phyloP scores from a whole-genome alignment of 352 stramenopile genomes.

The Phytophthora niederhauseri region DNA sequence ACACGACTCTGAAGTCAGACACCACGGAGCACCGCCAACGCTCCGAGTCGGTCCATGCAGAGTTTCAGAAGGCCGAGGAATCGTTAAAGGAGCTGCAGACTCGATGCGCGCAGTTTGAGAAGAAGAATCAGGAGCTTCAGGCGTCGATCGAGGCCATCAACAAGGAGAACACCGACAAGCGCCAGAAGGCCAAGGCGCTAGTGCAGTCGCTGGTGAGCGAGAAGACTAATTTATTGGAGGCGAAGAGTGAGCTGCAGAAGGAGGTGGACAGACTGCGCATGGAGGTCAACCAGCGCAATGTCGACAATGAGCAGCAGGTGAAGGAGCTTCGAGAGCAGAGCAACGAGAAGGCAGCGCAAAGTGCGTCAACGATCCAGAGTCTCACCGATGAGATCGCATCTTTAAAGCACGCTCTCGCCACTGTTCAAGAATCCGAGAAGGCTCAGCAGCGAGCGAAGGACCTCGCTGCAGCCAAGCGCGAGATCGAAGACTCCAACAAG shows the following conservation, averaged over 20 bases:
- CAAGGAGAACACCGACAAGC: conserved; percentile 69
- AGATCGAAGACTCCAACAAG: conserved; percentile 85
- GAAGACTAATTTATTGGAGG: conserved; percentile 59
- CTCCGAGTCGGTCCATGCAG: conserved; percentile 43
- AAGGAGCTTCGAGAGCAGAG: conserved; percentile 69
- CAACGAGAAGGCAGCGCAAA: conserved; percentile 54
- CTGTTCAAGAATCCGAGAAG: conserved; percentile 73
- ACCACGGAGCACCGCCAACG: conserved; percentile 51
- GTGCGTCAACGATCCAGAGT: conserved; percentile 46
- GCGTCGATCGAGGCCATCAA: conserved; percentile 47
- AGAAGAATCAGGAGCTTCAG: conserved; percentile 60
- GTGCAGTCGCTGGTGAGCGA: conserved; percentile 70
- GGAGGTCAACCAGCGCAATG: conserved; percentile 79
- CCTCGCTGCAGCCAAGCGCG: conserved; percentile 63
- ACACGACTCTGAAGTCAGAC: conserved; percentile 49
- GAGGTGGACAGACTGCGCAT: conserved; percentile 76
- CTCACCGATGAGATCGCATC: conserved; percentile 65
- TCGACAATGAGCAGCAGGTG: conserved; percentile 67
- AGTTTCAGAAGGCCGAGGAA: conserved; percentile 56
- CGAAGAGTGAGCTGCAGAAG: conserved; percentile 55
- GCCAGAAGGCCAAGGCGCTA: conserved; percentile 72
- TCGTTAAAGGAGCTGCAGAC: conserved; percentile 40
- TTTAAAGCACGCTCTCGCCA: conserved; percentile 60
- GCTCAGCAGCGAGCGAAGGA: conserved; percentile 75
- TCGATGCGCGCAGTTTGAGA: conserved; percentile 52